phyloP scores from a whole-genome alignment of 176 grass and related monocot species.

The Triticum urartu region DNA sequence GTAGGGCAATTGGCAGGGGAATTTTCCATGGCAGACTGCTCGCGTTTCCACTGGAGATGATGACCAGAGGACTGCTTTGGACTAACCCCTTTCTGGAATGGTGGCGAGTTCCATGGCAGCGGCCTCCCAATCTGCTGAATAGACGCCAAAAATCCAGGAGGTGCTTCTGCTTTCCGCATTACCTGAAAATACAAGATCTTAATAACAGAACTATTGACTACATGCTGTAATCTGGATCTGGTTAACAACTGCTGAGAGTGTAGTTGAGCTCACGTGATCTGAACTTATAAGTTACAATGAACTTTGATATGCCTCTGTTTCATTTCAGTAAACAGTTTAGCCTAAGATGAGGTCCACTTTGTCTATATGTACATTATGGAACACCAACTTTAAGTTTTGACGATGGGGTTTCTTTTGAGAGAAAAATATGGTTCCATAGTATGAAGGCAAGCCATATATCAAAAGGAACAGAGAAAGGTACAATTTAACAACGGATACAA shows the following conservation, averaged over 20 bases:
- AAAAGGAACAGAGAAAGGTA: not conserved
- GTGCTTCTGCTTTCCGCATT: constrained; percentile 54
- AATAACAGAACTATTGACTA: not conserved
- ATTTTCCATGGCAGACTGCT: constrained; percentile 47
- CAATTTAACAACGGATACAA: not conserved
- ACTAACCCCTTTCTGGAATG: constrained; percentile 22
- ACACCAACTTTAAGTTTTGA: not conserved
- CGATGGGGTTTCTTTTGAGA: not conserved
- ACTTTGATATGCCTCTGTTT: not conserved
- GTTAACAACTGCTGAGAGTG: not conserved
- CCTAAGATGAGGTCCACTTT: not conserved
- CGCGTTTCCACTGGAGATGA: constrained; percentile 82
- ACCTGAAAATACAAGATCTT: constrained; percentile 52
- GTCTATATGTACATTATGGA: not conserved
- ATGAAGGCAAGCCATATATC: not conserved
- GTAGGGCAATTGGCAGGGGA: constrained; percentile 21
- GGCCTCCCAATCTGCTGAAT: constrained; percentile 44
- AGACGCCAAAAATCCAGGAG: constrained; percentile 48
- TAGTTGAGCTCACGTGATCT: not conserved
- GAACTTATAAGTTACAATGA: not conserved
- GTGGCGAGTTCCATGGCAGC: constrained; percentile 24
- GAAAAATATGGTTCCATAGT: not conserved
- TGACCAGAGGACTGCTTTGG: constrained; percentile 27
- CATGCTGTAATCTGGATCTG: not conserved
- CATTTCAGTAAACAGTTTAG: not conserved